A percentile compares a stretch with the other conserved stretches of the same genome.
These are phyloP conservation scores for Fusarium sp. DNA, from an alignment of 2,329 filamentous ascomycete species.

Conservation along the genomic window DNA sequence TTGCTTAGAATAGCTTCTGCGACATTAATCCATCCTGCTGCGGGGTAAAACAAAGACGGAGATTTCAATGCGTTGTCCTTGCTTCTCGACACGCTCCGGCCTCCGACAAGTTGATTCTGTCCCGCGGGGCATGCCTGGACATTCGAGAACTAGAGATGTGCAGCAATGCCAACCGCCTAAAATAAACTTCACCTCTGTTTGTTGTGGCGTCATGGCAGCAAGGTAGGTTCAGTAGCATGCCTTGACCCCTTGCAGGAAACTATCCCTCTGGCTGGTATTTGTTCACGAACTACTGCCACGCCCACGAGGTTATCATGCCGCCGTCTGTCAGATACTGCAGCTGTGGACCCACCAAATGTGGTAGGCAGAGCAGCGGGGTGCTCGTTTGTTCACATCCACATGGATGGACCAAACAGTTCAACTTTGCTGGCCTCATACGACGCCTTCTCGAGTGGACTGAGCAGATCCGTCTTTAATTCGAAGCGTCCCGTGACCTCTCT, in stretches of 20 bases:
- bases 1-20: slow-evolving; percentile 17
- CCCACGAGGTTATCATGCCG: slow-evolving; percentile 33
- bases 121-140: slow-evolving; percentile 20
- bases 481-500: slow-evolving; percentile 39
- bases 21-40: slow-evolving; percentile 16
- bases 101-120: slow-evolving; percentile 1
- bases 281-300: slow-evolving; percentile 22
- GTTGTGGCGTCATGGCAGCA: slow-evolving; percentile 8
- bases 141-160: slow-evolving; percentile 1
- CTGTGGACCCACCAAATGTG: slow-evolving; percentile 1
- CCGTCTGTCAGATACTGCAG: slow-evolving; percentile 23
- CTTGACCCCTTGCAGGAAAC: slow-evolving; percentile 35
- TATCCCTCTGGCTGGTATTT: slow-evolving; percentile 32
- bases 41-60: slow-evolving; percentile 14
- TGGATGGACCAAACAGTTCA: slow-evolving; percentile 19
- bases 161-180: slow-evolving; percentile 1
- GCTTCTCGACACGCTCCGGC: slow-evolving; percentile 10
- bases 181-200: slow-evolving; percentile 4
- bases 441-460: slow-evolving; percentile 15
- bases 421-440: slow-evolving; percentile 27
- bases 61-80: slow-evolving; percentile 13
- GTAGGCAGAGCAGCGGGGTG: slow-evolving; percentile 13
- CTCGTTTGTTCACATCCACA: slow-evolving; percentile 9
- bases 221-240: slow-evolving; percentile 20
- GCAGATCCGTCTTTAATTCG: slow-evolving; percentile 38